Evolutionary conservation across 306 rosid genomes (phyloP).

Genomic region (Prunus davidiana): DNA sequence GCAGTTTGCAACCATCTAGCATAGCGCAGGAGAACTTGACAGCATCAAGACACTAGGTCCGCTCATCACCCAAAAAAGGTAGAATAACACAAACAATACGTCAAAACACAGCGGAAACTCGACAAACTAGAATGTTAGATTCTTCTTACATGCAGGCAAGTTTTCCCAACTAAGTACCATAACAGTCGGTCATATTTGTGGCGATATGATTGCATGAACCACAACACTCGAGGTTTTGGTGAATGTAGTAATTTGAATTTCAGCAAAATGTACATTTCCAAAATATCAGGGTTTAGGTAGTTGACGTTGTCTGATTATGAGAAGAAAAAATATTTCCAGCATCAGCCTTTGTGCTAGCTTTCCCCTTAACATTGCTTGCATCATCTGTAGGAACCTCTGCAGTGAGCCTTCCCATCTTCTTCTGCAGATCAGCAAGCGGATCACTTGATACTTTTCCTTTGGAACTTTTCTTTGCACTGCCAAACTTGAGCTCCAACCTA

Average conservation of each 20-base stretch:
- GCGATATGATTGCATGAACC: neutral
- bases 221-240: neutral
- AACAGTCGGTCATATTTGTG: neutral
- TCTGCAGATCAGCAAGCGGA: conserved; percentile 91
- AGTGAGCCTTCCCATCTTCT: conserved; percentile 96
- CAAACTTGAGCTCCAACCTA: conserved; percentile 86
- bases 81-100: neutral
- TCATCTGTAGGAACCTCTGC: conserved; percentile 76
- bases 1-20: too few relatives aligned
- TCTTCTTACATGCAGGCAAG: neutral
- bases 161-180: neutral
- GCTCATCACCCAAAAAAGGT: neutral
- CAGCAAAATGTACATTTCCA: neutral
- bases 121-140: neutral
- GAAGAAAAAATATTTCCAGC: conserved; percentile 52
- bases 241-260: too few relatives aligned
- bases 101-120: neutral
- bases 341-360: conserved; percentile 51
- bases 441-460: conserved; percentile 68
- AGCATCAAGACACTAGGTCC: neutral
- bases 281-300: neutral
- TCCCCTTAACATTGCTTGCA: conserved; percentile 62
- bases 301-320: conserved; percentile 22
- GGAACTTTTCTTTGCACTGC: conserved; percentile 78
- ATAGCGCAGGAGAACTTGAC: neutral